phyloP scores from a whole-genome alignment of 106 monocot genomes.

The Cymbidium sinense region DNA sequence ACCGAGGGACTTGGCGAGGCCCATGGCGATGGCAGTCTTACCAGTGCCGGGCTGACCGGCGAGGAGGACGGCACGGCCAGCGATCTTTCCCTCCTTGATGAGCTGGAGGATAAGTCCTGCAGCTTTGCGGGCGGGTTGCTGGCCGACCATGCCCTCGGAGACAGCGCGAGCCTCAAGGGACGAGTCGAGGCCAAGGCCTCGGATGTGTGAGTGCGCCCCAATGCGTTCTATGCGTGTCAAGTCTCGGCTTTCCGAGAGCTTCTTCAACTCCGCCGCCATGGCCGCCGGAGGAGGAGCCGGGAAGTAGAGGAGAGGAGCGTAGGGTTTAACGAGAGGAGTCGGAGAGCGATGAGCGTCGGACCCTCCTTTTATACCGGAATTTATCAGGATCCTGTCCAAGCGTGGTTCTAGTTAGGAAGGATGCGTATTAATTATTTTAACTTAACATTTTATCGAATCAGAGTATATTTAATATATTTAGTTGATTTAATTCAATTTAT shows the following conservation, averaged over 20 bases:
- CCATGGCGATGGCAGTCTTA: constrained; percentile 95
- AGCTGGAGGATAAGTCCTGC: constrained; percentile 57
- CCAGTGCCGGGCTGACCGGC: constrained; percentile 97
- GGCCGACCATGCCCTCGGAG: constrained; percentile 68
- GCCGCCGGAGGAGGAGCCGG: not conserved
- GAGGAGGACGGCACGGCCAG: constrained; percentile 80
- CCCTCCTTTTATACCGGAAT: no score
- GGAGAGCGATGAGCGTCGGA: no score
- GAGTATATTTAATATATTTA: no score
- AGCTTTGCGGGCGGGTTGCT: constrained; percentile 44
- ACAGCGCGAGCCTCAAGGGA: constrained; percentile 39
- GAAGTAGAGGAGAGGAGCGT: no score
- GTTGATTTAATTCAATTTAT: no score
- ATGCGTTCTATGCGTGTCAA: constrained; percentile 64
- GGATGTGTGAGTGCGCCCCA: constrained; percentile 68
- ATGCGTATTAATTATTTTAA: no score
- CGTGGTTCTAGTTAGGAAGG: no score
- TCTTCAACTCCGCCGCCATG: constrained; percentile 56
- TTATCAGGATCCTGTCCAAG: no score
- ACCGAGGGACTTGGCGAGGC: constrained; percentile 78
- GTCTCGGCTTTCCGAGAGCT: constrained; percentile 39
- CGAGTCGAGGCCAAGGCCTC: constrained; percentile 58
- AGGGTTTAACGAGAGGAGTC: no score
- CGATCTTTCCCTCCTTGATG: constrained; percentile 44
- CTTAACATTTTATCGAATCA: no score